Conservation (phyloP, 345 rosid genomes). For the Carallia pectinifolia region DNA sequence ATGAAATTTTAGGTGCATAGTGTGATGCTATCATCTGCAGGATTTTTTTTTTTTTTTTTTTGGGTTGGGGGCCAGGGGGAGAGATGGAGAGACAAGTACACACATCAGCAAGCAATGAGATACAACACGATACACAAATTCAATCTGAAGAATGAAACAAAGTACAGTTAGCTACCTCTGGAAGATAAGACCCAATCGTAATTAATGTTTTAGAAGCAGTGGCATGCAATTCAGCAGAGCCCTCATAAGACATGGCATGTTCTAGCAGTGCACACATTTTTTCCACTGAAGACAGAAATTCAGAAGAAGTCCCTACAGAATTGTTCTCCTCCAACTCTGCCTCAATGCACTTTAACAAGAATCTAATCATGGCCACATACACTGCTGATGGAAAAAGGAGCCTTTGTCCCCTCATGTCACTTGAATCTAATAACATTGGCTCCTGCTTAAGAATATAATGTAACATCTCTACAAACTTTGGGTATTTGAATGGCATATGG, state of each 20-base stretch:
- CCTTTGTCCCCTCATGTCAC: constrained; percentile 65
- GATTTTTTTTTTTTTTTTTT: background rate
- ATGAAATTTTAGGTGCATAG: constrained; percentile 55
- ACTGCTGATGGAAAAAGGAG: constrained; percentile 76
- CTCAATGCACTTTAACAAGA: constrained; percentile 82
- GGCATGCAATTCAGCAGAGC: constrained; percentile 82
- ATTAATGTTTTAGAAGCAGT: constrained; percentile 74
- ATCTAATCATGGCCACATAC: constrained; percentile 73
- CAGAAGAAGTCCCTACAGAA: constrained; percentile 47
- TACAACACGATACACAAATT: constrained; percentile 7
- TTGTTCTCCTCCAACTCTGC: constrained; percentile 60
- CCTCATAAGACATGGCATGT: constrained; percentile 84
- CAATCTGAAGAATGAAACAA: constrained; percentile 6
- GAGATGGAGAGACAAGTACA: constrained; percentile 8
- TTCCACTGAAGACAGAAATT: constrained; percentile 61
- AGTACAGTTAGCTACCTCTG: constrained; percentile 49
- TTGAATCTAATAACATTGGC: constrained; percentile 63
- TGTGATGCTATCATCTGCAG: constrained; percentile 70
- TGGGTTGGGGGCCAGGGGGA: background rate
- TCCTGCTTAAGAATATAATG: constrained; percentile 73
- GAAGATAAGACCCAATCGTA: constrained; percentile 71
- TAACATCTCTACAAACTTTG: constrained; percentile 68
- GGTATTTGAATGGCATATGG: constrained; percentile 47
- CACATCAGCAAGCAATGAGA: background rate
- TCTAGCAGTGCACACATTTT: constrained; percentile 73